phyloP scores from a whole-genome alignment of 1,139 yeast genomes.

The Candida neerlandica region DNA sequence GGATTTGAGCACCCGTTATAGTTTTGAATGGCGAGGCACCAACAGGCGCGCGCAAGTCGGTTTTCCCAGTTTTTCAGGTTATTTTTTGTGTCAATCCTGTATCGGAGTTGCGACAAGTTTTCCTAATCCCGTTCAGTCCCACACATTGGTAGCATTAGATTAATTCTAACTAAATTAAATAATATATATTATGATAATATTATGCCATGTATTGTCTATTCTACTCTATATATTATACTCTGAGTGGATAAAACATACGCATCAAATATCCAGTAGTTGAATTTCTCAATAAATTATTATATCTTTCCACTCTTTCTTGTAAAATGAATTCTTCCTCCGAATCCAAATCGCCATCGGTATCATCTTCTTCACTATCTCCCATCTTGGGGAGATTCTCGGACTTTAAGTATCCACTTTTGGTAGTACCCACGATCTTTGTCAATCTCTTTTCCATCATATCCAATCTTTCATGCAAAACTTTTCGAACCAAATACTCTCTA shows the following conservation, averaged over 20 bases:
- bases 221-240: slow-evolving; percentile 22
- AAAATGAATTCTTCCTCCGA: slow-evolving; percentile 19
- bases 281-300: slow-evolving; percentile 19
- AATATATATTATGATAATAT: no score
- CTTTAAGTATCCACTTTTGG: slow-evolving; percentile 15
- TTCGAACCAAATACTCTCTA: slow-evolving; percentile 34
- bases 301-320: slow-evolving; percentile 22
- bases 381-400: background rate
- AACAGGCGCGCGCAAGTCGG: no score
- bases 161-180: no score
- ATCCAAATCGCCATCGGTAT: slow-evolving; percentile 2
- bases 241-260: slow-evolving; percentile 28
- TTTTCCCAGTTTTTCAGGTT: no score
- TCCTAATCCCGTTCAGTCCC: no score
- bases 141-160: no score
- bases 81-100: no score
- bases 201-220: no score
- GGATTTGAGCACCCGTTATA: no score
- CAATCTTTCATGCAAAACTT: slow-evolving; percentile 17
- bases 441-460: slow-evolving; percentile 12
- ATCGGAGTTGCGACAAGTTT: no score
- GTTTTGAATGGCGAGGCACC: no score
- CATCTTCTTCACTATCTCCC: slow-evolving; percentile 4
- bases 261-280: slow-evolving; percentile 17
- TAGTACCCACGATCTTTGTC: slow-evolving; percentile 7